These are phyloP conservation scores for Apiospora koreana DNA, from an alignment of 2,329 filamentous ascomycete species.

Conservation along the genomic window DNA sequence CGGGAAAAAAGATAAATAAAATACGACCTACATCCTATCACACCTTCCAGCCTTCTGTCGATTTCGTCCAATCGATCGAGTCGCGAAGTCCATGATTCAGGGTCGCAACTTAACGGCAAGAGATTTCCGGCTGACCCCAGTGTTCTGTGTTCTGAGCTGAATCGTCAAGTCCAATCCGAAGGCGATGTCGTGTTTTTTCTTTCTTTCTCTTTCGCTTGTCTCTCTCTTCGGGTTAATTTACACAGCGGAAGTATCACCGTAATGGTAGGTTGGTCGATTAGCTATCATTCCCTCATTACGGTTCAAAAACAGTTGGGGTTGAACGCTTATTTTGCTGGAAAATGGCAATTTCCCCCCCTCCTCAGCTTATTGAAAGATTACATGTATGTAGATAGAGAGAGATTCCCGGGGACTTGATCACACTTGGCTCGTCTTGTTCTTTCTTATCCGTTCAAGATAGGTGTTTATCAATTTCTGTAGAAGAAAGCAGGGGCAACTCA, in stretches of 20 bases:
- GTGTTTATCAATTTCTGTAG: background rate
- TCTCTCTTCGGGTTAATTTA: slow-evolving; percentile 2
- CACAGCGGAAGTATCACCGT: background rate
- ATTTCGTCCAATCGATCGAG: background rate
- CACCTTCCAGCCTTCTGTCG: background rate
- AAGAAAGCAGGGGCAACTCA: background rate
- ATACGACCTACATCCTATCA: background rate
- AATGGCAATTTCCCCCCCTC: background rate
- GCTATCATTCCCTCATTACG: background rate
- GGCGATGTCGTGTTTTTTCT: background rate
- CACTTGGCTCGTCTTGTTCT: background rate
- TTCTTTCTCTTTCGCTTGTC: background rate
- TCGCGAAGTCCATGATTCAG: background rate
- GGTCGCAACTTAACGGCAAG: background rate
- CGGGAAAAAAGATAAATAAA: background rate
- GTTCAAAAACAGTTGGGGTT: slow-evolving; percentile 7
- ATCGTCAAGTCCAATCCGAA: background rate
- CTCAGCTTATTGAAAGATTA: background rate
- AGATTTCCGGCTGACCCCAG: background rate
- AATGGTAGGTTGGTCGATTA: background rate
- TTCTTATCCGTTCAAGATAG: too few relatives aligned
- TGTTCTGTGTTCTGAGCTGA: background rate
- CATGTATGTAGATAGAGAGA: background rate
- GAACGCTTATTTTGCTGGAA: slow-evolving; percentile 2
- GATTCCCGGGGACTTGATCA: background rate